Evolutionary conservation across 192 early-diverging fungal species (phyloP).

Genomic region (Backusella australiensis): DNA sequence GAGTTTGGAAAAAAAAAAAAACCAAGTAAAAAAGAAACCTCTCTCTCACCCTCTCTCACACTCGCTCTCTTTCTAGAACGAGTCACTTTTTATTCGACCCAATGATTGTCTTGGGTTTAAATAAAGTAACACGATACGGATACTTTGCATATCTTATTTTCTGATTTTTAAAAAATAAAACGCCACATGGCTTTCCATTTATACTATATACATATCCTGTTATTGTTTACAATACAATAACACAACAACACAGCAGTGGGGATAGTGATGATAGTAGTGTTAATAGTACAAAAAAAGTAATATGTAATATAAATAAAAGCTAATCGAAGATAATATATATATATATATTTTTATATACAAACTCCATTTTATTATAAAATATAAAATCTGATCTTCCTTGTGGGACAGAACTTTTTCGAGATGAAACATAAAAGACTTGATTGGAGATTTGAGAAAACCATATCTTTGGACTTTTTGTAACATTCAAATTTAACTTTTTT

Average conservation of each 20-base stretch:
- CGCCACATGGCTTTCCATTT: background rate
- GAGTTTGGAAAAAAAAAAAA: background rate
- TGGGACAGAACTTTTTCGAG: background rate
- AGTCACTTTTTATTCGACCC: background rate
- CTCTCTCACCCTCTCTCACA: background rate
- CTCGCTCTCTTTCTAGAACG: background rate
- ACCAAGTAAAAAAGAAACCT: background rate
- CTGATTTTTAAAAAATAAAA: background rate
- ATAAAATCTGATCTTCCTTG: background rate
- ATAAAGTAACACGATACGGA: background rate
- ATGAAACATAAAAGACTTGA: constrained; percentile 1
- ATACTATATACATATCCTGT: background rate
- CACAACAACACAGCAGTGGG: too few species aligned
- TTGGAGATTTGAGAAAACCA: constrained; percentile 1
- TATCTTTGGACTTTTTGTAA: background rate
- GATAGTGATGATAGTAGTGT: background rate
- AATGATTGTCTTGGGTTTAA: background rate
- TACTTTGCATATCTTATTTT: background rate
- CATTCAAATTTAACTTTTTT: background rate
- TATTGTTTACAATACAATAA: background rate
- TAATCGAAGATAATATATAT: background rate
- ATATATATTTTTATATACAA: background rate
- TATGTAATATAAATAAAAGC: background rate
- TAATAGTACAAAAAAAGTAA: background rate
- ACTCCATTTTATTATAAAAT: background rate